Percentiles rank a stretch among this genome's conserved stretches.
Conservation (phyloP, 2,329 filamentous ascomycete genomes). For the Aspergillus sp. region DNA sequence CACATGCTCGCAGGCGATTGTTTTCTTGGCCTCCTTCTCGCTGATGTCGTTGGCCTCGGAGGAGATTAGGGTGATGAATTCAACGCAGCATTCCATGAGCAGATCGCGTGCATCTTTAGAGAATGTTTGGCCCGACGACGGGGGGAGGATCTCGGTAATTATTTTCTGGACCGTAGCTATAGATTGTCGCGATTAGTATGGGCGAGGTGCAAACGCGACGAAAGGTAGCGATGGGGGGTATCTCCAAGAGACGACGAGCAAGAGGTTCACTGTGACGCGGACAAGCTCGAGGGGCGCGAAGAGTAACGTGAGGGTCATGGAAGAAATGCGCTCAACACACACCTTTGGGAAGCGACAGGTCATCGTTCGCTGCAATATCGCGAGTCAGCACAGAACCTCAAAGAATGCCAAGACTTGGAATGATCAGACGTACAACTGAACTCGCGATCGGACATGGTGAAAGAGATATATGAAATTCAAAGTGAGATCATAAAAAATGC, state of each 20-base stretch:
- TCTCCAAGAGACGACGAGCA: background rate
- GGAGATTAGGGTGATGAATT: conserved; percentile 98
- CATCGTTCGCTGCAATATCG: conserved; percentile 50
- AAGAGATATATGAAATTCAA: background rate
- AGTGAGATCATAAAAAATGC: background rate
- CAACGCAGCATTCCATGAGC: conserved; percentile 96
- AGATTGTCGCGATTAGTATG: conserved; percentile 6
- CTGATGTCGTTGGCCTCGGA: conserved; percentile 98
- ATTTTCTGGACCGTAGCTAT: conserved; percentile 75
- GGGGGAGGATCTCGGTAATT: conserved; percentile 85
- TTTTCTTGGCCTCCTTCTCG: conserved; percentile 98
- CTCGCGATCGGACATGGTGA: conserved; percentile 56
- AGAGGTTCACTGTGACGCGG: background rate
- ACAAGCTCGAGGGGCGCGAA: background rate
- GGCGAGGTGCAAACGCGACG: background rate
- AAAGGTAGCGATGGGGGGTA: background rate
- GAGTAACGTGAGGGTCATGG: background rate
- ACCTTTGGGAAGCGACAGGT: conserved; percentile 62
- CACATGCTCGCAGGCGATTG: conserved; percentile 96
- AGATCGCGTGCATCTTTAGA: conserved; percentile 94
- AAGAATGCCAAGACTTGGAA: conserved; percentile 11
- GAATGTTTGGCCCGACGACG: conserved; percentile 76
- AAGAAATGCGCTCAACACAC: conserved; percentile 11
- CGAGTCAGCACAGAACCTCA: conserved; percentile 19
- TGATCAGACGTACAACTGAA: conserved; percentile 46